Conservation (phyloP, 345 rosid species). For the Erysimum cheiranthoides region DNA sequence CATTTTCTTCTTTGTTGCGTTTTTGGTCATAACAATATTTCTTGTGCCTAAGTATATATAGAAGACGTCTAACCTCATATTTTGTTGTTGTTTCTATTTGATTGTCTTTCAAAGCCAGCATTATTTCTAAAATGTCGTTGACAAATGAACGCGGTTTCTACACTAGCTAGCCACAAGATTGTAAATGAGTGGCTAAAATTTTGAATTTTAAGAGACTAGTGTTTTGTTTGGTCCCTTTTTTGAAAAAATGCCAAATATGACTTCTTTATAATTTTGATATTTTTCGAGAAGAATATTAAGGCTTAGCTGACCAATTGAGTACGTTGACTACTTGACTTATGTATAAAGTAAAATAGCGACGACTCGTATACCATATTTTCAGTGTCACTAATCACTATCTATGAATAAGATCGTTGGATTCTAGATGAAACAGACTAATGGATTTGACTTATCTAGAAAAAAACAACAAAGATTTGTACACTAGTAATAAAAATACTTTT, state of each 20-base stretch:
- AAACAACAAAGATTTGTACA: too few relatives aligned
- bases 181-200: constrained; percentile 7
- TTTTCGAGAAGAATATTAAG: background rate
- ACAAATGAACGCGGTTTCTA: constrained; percentile 16
- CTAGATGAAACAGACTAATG: too few relatives aligned
- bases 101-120: background rate
- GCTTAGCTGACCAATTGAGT: background rate
- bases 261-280: background rate
- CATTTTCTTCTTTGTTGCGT: background rate
- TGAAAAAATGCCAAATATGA: background rate
- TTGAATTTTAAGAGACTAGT: background rate
- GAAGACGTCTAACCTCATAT: background rate
- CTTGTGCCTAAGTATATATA: background rate
- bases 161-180: background rate
- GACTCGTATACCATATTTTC: too few relatives aligned
- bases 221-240: background rate
- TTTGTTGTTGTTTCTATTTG: background rate
- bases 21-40: background rate
- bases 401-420: too few relatives aligned
- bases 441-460: too few relatives aligned
- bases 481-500: too few relatives aligned
- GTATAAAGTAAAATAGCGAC: too few relatives aligned
- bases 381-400: too few relatives aligned
- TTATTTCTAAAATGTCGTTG: background rate
- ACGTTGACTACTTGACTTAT: too few relatives aligned